Evolutionary conservation across 2,329 filamentous ascomycete genomes (phyloP), one percentile per base, ranked within the genome.

Genomic region (Alternaria consortialis): DNA sequence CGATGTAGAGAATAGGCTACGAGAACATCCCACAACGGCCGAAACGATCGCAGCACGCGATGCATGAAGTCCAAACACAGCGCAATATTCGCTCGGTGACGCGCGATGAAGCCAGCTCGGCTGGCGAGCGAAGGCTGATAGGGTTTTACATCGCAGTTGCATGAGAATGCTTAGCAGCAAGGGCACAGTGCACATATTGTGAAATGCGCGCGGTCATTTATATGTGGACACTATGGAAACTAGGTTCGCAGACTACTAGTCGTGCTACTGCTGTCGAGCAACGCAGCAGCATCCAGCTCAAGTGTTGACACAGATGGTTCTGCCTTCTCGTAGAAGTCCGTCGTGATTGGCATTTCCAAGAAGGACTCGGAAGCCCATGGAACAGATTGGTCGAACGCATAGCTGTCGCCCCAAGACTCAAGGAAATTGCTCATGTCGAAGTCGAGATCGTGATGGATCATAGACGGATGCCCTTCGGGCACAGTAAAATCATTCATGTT

Each of bases 241-340:
- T 56, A 53, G 27, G 12, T 32, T 25, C 29, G 52, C 4, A 43
- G 36, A 5, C 20, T 13, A 37, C 39, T 36, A 6, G 52, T 31
- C 9, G 34, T 11, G 29, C 34, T 50, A 27, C 59, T 48, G 43
- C 55, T 59, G 48, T 44, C 46, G 20, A 70, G 46, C 1, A 73
- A 17, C 9, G 64, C 47, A 47, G 61, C 58, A 4, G 64, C 58
- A 52, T 73, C 67, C 13, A 65, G 48, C 40, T 72, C 68, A 20
- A 71, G 62, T 17, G 62, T 58, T 15, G 69, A 64, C 31, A 62
- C 39, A 9, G 57, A 47, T n/a, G 53, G 46, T 23, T 44, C 43
- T 31, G 53, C 43, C 23, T 63, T 51, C 52, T 37, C 52, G 48
- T 29, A 39, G 9, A 20, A 48, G 13, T 8, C n/a, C 42, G 39